A percentile compares a stretch with the other conserved stretches of the same genome.
Conservation (phyloP, 2,329 filamentous ascomycete genomes). For the Acephala macrosclerotiorum region DNA sequence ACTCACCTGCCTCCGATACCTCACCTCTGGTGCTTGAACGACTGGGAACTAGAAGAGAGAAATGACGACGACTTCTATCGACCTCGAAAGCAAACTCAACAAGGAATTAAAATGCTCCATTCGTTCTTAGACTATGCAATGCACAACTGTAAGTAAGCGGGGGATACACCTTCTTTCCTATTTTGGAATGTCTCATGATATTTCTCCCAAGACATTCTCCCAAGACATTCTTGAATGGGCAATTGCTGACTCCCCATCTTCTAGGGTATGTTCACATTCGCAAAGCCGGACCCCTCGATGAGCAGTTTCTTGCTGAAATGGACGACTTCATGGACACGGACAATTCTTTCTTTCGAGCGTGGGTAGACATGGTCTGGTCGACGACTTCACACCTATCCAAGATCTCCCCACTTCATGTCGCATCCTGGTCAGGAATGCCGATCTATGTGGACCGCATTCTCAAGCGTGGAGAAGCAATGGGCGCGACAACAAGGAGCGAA, state of each 20-base stretch:
- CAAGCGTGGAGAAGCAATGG: slow-evolving; percentile 20
- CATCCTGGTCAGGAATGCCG: slow-evolving; percentile 22
- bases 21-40: slow-evolving; percentile 13
- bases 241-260: no score
- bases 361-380: slow-evolving; percentile 18
- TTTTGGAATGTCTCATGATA: no score
- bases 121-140: slow-evolving; percentile 34
- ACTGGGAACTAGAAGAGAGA: slow-evolving; percentile 16
- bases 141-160: no score
- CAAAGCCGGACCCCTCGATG: slow-evolving; percentile 17
- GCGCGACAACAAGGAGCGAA: slow-evolving; percentile 18
- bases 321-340: slow-evolving; percentile 17
- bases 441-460: slow-evolving; percentile 25
- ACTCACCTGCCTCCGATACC: slow-evolving; percentile 15
- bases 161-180: no score
- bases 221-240: no score
- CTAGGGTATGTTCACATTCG: slow-evolving; percentile 26
- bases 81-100: slow-evolving; percentile 4
- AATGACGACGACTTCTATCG: neutral
- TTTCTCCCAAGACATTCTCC: no score
- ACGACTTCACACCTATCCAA: neutral
- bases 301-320: slow-evolving; percentile 11
- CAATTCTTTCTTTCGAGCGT: slow-evolving; percentile 15
- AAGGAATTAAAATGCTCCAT: slow-evolving; percentile 26
- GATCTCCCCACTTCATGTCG: slow-evolving; percentile 23